Evolutionary conservation across 2,329 filamentous ascomycete genomes (phyloP), one percentile per base, ranked within the genome.

Genomic region (Cordyceps cicadae): DNA sequence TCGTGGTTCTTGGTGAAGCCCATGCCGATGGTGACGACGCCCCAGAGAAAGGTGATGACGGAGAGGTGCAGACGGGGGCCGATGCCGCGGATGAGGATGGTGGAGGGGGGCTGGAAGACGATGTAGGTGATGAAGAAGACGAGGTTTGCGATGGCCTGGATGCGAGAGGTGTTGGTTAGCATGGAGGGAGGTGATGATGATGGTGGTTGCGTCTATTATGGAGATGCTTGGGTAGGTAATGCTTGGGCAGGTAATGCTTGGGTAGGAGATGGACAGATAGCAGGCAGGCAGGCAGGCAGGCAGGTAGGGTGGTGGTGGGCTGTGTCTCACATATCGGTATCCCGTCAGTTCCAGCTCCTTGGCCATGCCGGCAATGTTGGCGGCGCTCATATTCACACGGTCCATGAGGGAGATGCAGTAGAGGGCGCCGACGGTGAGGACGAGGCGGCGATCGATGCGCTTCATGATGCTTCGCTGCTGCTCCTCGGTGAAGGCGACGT

Each of bases 381-480:
- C 89, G 24, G 83, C 78, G n/a, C 83, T 83, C 70, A 92, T 74
- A 71, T 93, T 93, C 2, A 87, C 90, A 37, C 90, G 79, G 69
- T 94, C 90, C 84, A 93, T 89, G 62, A 93, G 75, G 64, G 83
- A 87, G 66, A 90, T 79, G 70, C 87, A 90, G 72, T 92, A 92
- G 75, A 91, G 81, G 64, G 80, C 69, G 21, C 86, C 86, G 5
- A 85, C 81, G 1, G 81, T 85, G 3, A 80, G 69, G 46, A 88
- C 82, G 3, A 89, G 75, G 2, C 86, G 83, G 34, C 78, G 75
- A 72, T 95, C 90, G 66, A 94, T 78, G 14, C 84, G 83, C 60
- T 81, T 79, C 48, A 92, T 84, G 67, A 94, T 89, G 48, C 75
- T 80, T 69, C 77, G 83, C 74, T 88, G 82, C 73, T 93, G 86